These are phyloP conservation scores for Coniochaeta sp. DNA, from an alignment of 2,329 filamentous ascomycete genomes.

Conservation along the genomic window DNA sequence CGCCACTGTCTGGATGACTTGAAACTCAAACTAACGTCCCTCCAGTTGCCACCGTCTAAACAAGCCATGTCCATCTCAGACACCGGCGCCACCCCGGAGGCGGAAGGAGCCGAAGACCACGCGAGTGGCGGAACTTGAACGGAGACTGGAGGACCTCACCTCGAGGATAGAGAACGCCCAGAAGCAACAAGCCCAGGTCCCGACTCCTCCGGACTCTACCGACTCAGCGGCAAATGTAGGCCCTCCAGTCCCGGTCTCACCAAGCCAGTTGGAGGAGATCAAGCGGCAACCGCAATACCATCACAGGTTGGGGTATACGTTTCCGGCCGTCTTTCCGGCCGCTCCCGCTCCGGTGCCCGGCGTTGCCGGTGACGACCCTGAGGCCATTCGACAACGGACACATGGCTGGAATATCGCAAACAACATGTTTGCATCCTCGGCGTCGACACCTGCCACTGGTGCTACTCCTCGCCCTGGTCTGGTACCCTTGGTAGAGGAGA, in stretches of 20 bases:
- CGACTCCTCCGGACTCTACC: conserved; percentile 11
- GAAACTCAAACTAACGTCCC: background rate
- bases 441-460: background rate
- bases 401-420: conserved; percentile 1
- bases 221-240: background rate
- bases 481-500: background rate
- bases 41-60: conserved; percentile 38
- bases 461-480: background rate
- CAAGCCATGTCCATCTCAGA: conserved; percentile 39
- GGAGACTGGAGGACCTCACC: conserved; percentile 40
- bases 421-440: conserved; percentile 5
- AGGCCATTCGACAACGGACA: background rate
- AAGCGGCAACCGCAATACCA: background rate
- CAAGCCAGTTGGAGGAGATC: background rate
- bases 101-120: conserved; percentile 40
- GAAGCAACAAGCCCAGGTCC: conserved; percentile 10
- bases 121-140: conserved; percentile 43
- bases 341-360: background rate
- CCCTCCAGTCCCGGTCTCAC: background rate
- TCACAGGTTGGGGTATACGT: conserved; percentile 24
- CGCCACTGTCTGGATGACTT: background rate
- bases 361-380: background rate
- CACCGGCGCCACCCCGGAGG: conserved; percentile 38
- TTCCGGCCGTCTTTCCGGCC: conserved; percentile 12
- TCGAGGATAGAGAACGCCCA: conserved; percentile 30